Percentiles rank a stretch among this genome's conserved stretches.
Conservation (phyloP, 495 filamentous ascomycete species). For the Penicillium salamii region DNA sequence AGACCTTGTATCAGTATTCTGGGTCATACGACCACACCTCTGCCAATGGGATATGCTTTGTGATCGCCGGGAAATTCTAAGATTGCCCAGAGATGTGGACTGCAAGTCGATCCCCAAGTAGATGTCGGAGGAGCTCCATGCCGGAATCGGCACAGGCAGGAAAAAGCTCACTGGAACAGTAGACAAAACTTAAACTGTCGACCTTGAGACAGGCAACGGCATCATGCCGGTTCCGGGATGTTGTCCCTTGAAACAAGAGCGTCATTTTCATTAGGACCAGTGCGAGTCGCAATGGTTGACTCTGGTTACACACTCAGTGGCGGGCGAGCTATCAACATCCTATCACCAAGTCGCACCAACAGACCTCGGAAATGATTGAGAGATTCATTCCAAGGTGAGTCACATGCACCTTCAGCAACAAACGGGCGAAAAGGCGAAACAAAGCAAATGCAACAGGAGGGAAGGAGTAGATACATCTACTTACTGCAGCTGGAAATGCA, state of each 20-base stretch:
- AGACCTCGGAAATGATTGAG: neutral
- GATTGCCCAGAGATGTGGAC: too few relatives aligned
- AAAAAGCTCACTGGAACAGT: neutral
- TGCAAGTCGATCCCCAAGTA: neutral
- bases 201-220: neutral
- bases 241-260: neutral
- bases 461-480: neutral
- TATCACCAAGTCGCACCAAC: constrained; percentile 3
- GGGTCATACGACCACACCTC: neutral
- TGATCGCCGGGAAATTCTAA: neutral
- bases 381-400: neutral
- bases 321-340: neutral
- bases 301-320: constrained; percentile 8
- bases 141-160: neutral
- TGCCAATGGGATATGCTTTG: neutral
- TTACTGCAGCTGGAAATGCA: constrained; percentile 3
- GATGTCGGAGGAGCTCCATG: neutral
- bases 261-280: constrained; percentile 1
- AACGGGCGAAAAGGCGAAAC: neutral
- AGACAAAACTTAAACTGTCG: neutral
- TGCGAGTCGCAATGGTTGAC: neutral
- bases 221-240: constrained; percentile 4
- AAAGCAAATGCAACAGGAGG: neutral
- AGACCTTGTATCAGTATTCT: neutral
- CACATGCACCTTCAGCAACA: neutral